Conservation (phyloP, 108 stramenopile species). For the Stephanodiscus minutulus region DNA sequence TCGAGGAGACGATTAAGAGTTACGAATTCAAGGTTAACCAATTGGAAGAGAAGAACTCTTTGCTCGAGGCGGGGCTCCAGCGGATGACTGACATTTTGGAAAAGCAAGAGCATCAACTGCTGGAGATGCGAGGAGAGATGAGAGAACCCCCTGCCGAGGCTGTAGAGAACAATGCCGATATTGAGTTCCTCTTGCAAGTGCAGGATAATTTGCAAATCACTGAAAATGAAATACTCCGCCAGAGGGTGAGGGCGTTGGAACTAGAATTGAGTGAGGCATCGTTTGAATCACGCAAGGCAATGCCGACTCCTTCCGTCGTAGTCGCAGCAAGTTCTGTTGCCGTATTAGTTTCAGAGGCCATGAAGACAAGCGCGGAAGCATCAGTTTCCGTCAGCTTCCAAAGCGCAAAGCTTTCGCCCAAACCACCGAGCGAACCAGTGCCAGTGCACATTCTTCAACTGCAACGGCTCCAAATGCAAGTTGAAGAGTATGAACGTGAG, state of each 20-base stretch:
- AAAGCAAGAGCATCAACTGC: slow-evolving; percentile 21
- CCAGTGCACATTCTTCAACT: slow-evolving; percentile 29
- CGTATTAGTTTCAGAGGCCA: not conserved
- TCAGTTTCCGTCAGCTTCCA: not conserved
- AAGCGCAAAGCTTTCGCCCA: slow-evolving; percentile 13
- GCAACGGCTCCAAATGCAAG: slow-evolving; percentile 21
- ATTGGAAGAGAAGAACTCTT: slow-evolving; percentile 29
- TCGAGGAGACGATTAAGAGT: slow-evolving; percentile 9
- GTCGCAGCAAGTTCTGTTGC: slow-evolving; percentile 2
- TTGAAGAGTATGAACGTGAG: slow-evolving; percentile 25
- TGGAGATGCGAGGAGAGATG: slow-evolving; percentile 9
- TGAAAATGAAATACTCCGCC: slow-evolving; percentile 27
- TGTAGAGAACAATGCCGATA: not conserved
- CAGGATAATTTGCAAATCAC: slow-evolving; percentile 8
- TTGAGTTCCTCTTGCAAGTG: not conserved
- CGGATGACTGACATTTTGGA: slow-evolving; percentile 24
- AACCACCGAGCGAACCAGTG: slow-evolving; percentile 23
- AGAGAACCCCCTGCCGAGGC: not conserved
- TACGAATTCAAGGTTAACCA: slow-evolving; percentile 12
- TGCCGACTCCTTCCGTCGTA: slow-evolving; percentile 1
- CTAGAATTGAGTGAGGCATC: slow-evolving; percentile 41
- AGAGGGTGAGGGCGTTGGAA: slow-evolving; percentile 29
- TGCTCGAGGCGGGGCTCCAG: slow-evolving; percentile 24
- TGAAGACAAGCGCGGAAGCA: not conserved
- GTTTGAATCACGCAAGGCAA: slow-evolving; percentile 31